Conservation (phyloP, 1,284 basidiomycete species). For the Vanrija sp. region DNA sequence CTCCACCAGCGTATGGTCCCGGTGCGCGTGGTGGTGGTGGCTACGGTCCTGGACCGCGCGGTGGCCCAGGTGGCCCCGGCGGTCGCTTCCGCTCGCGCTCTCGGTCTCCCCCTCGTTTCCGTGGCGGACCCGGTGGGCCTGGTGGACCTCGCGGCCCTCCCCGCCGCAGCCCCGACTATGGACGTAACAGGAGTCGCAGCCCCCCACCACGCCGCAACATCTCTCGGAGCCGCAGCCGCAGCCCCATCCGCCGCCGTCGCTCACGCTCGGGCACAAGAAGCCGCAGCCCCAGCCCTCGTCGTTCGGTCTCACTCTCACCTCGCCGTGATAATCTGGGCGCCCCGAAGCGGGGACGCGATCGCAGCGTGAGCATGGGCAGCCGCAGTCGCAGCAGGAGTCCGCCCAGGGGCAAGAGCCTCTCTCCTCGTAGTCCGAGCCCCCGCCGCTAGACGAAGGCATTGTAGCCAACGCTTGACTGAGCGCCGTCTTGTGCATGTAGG, state of each 20-base stretch:
- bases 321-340: not conserved
- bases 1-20: slow-evolving; percentile 15
- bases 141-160: slow-evolving; percentile 13
- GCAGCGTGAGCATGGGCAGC: slow-evolving; percentile 14
- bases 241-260: not conserved
- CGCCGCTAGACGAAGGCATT: not conserved
- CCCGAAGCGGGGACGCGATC: not conserved
- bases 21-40: slow-evolving; percentile 11
- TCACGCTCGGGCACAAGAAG: not conserved
- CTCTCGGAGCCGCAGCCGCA: slow-evolving; percentile 6
- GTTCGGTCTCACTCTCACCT: slow-evolving; percentile 1
- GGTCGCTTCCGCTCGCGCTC: slow-evolving; percentile 1
- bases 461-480: not conserved
- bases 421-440: slow-evolving; percentile 7
- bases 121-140: slow-evolving; percentile 12
- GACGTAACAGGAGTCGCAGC: slow-evolving; percentile 7
- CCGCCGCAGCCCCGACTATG: slow-evolving; percentile 16
- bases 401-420: not conserved
- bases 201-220: not conserved
- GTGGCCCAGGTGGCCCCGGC: not conserved
- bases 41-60: not conserved
- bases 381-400: not conserved
- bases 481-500: not conserved
- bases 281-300: not conserved
- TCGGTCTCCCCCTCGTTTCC: not conserved